A percentile compares a stretch with the other conserved stretches of the same genome.
phyloP scores from a whole-genome alignment of 2,329 filamentous ascomycete genomes.

The Blastomyces emzantsi region DNA sequence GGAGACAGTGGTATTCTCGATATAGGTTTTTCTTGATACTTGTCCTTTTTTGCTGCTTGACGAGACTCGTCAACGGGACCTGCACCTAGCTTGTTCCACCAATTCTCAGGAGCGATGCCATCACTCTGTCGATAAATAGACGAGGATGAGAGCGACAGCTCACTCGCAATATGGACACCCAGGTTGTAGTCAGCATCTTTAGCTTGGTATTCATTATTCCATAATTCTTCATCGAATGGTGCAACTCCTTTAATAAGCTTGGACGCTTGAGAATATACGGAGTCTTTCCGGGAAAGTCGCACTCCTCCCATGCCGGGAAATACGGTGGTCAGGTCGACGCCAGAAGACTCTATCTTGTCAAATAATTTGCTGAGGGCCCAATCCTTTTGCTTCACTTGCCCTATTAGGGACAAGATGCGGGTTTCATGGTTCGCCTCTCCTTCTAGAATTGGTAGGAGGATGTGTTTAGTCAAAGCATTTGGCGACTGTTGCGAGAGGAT shows the following conservation, averaged over 20 bases:
- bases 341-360: constrained; percentile 49
- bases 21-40: constrained; percentile 5
- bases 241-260: constrained; percentile 47
- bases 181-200: constrained; percentile 17
- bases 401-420: constrained; percentile 42
- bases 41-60: constrained; percentile 1
- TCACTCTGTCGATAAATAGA: background rate
- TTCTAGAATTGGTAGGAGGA: constrained; percentile 47
- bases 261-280: constrained; percentile 44
- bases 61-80: background rate
- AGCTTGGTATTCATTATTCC: constrained; percentile 29
- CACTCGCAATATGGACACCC: constrained; percentile 22
- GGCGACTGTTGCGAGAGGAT: constrained; percentile 35
- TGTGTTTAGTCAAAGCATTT: constrained; percentile 37
- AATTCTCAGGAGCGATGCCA: constrained; percentile 2
- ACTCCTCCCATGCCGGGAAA: constrained; percentile 47
- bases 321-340: constrained; percentile 47
- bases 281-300: constrained; percentile 37
- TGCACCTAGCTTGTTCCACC: constrained; percentile 7
- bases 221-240: constrained; percentile 43
- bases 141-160: constrained; percentile 14
- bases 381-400: constrained; percentile 49
- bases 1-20: constrained; percentile 2
- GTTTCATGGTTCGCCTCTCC: constrained; percentile 40
- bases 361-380: constrained; percentile 49